phyloP scores from a whole-genome alignment of 2,329 filamentous ascomycete species.

The Apiospora pterosperma region DNA sequence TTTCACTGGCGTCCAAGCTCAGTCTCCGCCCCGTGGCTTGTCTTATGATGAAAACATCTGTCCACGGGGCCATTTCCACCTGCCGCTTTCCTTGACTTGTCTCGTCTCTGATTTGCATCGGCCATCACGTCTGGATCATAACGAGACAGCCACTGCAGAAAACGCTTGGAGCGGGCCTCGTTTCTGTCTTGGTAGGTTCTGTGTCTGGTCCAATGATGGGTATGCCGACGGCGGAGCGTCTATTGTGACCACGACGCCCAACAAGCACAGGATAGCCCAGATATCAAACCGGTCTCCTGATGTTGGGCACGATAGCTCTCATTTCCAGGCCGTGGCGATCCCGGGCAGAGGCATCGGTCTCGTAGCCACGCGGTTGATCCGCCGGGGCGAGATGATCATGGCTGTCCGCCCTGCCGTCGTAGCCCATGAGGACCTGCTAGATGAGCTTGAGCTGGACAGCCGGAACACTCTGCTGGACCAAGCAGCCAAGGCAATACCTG shows the following conservation, averaged over 20 bases:
- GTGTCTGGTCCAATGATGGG: conserved; percentile 8
- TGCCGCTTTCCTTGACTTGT: not conserved
- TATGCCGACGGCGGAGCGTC: not conserved
- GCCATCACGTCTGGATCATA: not conserved
- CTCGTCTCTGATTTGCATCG: not conserved
- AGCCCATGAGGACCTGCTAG: conserved; percentile 17
- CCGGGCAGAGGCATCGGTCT: conserved; percentile 20
- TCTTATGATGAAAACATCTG: not conserved
- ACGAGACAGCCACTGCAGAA: not conserved
- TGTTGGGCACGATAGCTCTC: not conserved
- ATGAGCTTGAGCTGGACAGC: conserved; percentile 16
- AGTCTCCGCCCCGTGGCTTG: not conserved
- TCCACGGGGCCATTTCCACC: not conserved
- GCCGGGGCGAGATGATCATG: conserved; percentile 19
- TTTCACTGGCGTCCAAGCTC: not conserved
- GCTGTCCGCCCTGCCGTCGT: conserved; percentile 17
- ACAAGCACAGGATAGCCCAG: not conserved
- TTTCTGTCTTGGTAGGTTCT: conserved; percentile 6
- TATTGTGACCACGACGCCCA: conserved; percentile 5
- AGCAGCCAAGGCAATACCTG: conserved; percentile 16
- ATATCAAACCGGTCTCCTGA: not conserved
- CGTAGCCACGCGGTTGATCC: conserved; percentile 16
- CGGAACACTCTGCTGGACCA: conserved; percentile 16
- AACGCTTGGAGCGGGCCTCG: conserved; percentile 3
- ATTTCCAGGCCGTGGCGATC: conserved; percentile 11